Evolutionary conservation across 2,329 filamentous ascomycete species (phyloP).

Genomic region (Pochonia chlamydosporia): DNA sequence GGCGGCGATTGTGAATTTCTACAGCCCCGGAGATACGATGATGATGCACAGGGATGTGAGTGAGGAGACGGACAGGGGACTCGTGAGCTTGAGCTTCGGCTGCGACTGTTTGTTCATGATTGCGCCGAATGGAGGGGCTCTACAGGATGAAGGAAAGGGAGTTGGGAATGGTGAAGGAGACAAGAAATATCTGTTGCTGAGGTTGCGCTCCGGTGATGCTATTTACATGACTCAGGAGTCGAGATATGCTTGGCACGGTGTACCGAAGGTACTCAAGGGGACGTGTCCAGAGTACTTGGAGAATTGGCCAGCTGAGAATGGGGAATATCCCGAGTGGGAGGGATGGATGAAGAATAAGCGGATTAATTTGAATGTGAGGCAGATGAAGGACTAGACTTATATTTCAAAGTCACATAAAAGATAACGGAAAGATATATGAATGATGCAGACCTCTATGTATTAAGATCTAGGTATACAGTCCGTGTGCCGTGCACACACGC

Average conservation of each 20-base stretch:
- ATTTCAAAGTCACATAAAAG: no score
- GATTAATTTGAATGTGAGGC: slow-evolving; percentile 87
- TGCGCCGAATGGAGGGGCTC: slow-evolving; percentile 45
- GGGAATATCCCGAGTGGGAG: slow-evolving; percentile 60
- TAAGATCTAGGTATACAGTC: not conserved
- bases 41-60: slow-evolving; percentile 93
- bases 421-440: no score
- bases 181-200: slow-evolving; percentile 53
- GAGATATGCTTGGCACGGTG: slow-evolving; percentile 90
- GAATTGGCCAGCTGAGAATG: slow-evolving; percentile 64
- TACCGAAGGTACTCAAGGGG: slow-evolving; percentile 74
- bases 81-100: slow-evolving; percentile 83
- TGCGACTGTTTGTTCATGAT: slow-evolving; percentile 89
- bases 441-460: not conserved
- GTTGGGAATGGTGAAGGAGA: slow-evolving; percentile 15
- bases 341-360: slow-evolving; percentile 87
- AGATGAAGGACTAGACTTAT: slow-evolving; percentile 65
- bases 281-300: slow-evolving; percentile 73
- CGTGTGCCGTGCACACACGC: not conserved
- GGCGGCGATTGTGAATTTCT: slow-evolving; percentile 91
- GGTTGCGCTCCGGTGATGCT: slow-evolving; percentile 78
- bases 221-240: slow-evolving; percentile 82
- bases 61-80: slow-evolving; percentile 69
- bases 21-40: slow-evolving; percentile 83
- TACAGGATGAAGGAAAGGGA: slow-evolving; percentile 15